A percentile compares a stretch with the other conserved stretches of the same genome.
Evolutionary conservation across 169 alveolate genomes (phyloP).

Genomic region (Plasmodium vivax): DNA sequence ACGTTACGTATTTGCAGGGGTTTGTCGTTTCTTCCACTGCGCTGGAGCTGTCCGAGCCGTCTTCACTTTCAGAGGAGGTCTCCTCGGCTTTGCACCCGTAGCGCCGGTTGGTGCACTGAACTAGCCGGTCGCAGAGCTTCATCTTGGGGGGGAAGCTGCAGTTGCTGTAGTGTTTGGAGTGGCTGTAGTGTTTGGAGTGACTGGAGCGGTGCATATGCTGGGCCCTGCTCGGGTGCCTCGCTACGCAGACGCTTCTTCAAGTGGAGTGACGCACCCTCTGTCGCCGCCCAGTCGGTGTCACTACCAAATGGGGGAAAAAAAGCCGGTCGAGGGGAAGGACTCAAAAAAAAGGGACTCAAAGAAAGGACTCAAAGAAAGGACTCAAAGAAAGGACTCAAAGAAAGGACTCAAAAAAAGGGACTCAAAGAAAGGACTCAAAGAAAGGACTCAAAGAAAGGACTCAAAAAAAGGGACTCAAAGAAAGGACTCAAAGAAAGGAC

Average conservation of each 20-base stretch:
- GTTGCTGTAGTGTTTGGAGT: neutral
- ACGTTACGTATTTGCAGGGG: slow-evolving; percentile 17
- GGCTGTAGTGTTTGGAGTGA: too few species aligned
- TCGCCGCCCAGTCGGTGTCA: neutral
- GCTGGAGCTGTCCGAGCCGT: neutral
- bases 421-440: too few species aligned
- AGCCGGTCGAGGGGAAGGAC: neutral
- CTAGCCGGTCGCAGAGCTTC: neutral
- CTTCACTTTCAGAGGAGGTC: neutral
- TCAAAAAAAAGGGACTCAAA: too few species aligned
- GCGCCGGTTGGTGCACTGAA: neutral
- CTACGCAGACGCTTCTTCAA: neutral
- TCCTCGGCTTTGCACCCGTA: neutral
- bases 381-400: too few species aligned
- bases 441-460: neutral
- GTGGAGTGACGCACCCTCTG: neutral
- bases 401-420: neutral
- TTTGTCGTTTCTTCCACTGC: neutral
- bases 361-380: too few species aligned
- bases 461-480: too few species aligned
- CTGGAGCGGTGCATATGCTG: neutral
- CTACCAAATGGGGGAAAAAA: neutral
- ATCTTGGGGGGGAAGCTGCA: neutral
- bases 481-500: neutral
- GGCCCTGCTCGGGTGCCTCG: neutral